A percentile compares a stretch with the other conserved stretches of the same genome.
Conservation (phyloP, 23 red algal genomes). For the Gracilariopsis chorda region DNA sequence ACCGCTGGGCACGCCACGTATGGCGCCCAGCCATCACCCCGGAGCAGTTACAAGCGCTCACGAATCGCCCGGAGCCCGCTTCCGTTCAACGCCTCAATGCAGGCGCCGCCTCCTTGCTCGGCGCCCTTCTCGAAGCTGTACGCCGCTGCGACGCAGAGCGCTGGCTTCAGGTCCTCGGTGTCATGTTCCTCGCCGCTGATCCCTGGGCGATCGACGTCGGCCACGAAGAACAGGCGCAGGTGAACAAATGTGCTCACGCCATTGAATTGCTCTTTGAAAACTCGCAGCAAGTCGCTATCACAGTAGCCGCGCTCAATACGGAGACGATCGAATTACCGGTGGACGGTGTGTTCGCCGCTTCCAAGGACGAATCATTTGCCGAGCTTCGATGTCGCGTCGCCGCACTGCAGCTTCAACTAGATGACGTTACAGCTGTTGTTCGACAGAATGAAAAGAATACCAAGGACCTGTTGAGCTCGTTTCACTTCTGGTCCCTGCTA, state of each 20-base stretch:
- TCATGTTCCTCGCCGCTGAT: conserved; percentile 59
- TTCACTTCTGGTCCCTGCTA: conserved; percentile 70
- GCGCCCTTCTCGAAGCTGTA: conserved; percentile 31
- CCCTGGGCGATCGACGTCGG: conserved; percentile 62
- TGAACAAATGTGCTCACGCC: not conserved
- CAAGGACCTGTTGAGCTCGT: conserved; percentile 45
- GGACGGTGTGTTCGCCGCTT: conserved; percentile 6
- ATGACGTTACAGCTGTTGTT: conserved; percentile 61
- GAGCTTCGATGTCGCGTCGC: conserved; percentile 56
- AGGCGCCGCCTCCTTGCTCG: conserved; percentile 34
- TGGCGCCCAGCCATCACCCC: conserved; percentile 53
- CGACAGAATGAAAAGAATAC: conserved; percentile 59
- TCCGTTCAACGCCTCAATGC: conserved; percentile 1
- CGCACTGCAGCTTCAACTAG: conserved; percentile 47
- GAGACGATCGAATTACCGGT: conserved; percentile 8
- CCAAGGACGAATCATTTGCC: conserved; percentile 23
- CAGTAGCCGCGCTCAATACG: not conserved
- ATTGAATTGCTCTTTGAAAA: conserved; percentile 18
- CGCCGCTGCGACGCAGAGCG: conserved; percentile 25
- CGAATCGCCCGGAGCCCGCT: not conserved
- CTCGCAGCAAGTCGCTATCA: not conserved
- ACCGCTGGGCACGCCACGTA: conserved; percentile 56
- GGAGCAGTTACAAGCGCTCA: not conserved
- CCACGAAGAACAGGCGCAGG: not conserved
- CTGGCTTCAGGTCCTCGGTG: conserved; percentile 26